These are phyloP conservation scores for Cercospora janseana DNA, from an alignment of 2,329 filamentous ascomycete genomes.

Conservation along the genomic window DNA sequence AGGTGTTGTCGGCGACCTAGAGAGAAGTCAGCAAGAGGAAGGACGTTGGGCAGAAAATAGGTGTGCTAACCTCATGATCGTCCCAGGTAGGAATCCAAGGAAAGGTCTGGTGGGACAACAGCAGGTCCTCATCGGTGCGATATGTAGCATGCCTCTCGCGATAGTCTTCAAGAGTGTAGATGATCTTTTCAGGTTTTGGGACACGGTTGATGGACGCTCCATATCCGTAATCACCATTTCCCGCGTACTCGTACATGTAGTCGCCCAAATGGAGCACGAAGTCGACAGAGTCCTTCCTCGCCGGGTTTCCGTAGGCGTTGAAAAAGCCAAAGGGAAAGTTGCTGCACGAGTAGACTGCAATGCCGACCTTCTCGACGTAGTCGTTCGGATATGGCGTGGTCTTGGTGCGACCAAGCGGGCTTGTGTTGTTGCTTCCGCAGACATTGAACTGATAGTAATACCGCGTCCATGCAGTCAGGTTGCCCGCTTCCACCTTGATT, in stretches of 20 bases:
- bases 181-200: conserved; percentile 53
- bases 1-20: conserved; percentile 64
- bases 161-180: conserved; percentile 58
- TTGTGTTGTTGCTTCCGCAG: conserved; percentile 61
- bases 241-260: conserved; percentile 63
- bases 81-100: conserved; percentile 53
- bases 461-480: conserved; percentile 60
- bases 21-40: too few relatives aligned
- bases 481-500: conserved; percentile 67
- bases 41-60: too few relatives aligned
- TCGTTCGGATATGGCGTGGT: conserved; percentile 61
- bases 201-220: conserved; percentile 54
- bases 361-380: conserved; percentile 55
- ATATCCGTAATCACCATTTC: conserved; percentile 44
- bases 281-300: conserved; percentile 48
- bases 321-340: conserved; percentile 55
- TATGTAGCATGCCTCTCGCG: conserved; percentile 59
- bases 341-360: conserved; percentile 70
- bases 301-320: conserved; percentile 41
- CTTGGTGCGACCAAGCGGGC: conserved; percentile 66
- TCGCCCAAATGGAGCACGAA: conserved; percentile 51
- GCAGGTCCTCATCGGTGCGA: conserved; percentile 60
- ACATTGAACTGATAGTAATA: conserved; percentile 72
- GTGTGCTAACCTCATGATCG: conserved; percentile 36
- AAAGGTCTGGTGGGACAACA: conserved; percentile 55